Percentiles rank a stretch among this genome's conserved stretches.
Evolutionary conservation across 1,284 basidiomycete genomes (phyloP).

Genomic region (Grifola frondosa): DNA sequence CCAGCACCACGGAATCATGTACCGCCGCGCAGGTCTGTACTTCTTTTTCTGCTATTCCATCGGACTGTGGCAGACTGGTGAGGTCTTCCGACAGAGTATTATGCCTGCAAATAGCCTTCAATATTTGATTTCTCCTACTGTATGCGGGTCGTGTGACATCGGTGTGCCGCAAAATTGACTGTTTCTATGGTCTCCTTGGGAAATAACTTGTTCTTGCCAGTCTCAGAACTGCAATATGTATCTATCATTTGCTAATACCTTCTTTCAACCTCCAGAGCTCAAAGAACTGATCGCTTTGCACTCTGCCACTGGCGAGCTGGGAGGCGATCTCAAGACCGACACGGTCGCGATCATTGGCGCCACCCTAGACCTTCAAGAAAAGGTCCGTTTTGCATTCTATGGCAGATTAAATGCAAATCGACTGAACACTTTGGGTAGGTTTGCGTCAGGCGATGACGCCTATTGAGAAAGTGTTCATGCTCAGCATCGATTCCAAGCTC

Average conservation of each 20-base stretch:
- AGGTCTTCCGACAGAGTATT: no score
- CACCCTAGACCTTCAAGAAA: constrained; percentile 70
- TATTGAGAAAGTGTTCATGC: constrained; percentile 77
- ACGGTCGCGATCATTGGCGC: constrained; percentile 76
- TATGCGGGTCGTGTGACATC: no score
- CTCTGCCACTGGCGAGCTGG: constrained; percentile 50
- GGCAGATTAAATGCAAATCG: background rate
- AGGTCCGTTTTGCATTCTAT: constrained; percentile 28
- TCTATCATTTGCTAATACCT: background rate
- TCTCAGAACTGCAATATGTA: background rate
- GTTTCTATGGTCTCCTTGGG: no score
- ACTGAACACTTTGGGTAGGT: constrained; percentile 3
- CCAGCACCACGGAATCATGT: constrained; percentile 59
- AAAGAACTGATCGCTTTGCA: constrained; percentile 75
- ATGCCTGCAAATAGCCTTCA: no score
- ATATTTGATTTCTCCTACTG: no score
- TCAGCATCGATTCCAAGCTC: constrained; percentile 74
- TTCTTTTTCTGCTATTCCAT: background rate
- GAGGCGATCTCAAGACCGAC: constrained; percentile 68
- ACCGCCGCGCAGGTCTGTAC: constrained; percentile 38
- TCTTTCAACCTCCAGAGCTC: constrained; percentile 41
- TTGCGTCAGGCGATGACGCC: constrained; percentile 71
- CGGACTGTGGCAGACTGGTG: no score
- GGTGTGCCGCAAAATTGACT: no score
- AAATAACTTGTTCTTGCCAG: no score